Evolutionary conservation across 2,329 filamentous ascomycete genomes (phyloP).

Genomic region (Scorias spongiosa): DNA sequence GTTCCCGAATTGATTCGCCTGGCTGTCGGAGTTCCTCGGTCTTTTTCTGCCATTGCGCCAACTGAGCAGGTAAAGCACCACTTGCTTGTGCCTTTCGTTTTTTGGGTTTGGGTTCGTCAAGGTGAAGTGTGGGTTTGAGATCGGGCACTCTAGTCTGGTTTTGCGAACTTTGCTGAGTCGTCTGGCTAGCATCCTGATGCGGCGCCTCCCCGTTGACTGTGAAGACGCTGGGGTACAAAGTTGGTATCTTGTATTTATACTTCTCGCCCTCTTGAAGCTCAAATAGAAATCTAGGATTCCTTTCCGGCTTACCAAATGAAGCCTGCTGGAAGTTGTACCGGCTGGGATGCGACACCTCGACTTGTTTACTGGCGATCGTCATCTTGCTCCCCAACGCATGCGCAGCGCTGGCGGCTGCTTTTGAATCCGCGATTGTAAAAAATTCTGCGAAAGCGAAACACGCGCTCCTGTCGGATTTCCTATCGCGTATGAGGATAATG

Average conservation of each 20-base stretch:
- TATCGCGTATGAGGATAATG: constrained; percentile 62
- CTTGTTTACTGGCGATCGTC: constrained; percentile 59
- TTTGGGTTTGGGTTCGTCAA: constrained; percentile 25
- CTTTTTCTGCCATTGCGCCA: constrained; percentile 14
- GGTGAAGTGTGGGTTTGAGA: neutral
- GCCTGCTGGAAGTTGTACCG: constrained; percentile 73
- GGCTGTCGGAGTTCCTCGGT: constrained; percentile 12
- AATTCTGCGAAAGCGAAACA: constrained; percentile 78
- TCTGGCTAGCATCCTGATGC: neutral
- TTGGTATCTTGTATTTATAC: constrained; percentile 10
- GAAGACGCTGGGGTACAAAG: constrained; percentile 10
- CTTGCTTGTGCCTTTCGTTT: constrained; percentile 42
- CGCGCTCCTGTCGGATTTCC: constrained; percentile 55
- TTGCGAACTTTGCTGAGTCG: neutral
- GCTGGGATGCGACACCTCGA: constrained; percentile 61
- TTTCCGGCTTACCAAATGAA: constrained; percentile 40
- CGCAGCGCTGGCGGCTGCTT: constrained; percentile 57
- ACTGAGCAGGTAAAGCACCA: constrained; percentile 7
- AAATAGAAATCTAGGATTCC: constrained; percentile 6
- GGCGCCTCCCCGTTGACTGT: constrained; percentile 11
- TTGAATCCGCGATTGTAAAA: constrained; percentile 55
- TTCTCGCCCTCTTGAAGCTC: constrained; percentile 4
- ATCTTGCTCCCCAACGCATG: constrained; percentile 54
- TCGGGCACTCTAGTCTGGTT: neutral
- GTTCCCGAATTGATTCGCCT: neutral